Evolutionary conservation across 1,139 yeast species (phyloP), one percentile per base, ranked within the genome.

Genomic region (Lodderomyces margitis): DNA sequence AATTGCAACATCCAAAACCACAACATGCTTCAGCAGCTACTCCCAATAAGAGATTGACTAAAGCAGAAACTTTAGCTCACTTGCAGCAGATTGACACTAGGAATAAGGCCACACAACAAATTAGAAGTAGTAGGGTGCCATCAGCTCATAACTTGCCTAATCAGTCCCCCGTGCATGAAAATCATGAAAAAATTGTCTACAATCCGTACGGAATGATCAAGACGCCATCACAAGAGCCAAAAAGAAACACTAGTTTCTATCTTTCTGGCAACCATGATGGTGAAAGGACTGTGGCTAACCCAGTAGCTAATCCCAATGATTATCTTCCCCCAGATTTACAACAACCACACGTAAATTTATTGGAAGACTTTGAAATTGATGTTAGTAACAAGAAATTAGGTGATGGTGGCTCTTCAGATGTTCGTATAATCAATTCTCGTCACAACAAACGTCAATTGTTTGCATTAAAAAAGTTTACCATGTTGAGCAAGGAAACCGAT

Each of bases 321-420:
- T 73, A 64, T 50, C 61, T 85, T 34, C 91, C 92, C 0, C 66
- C 58, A 0, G 78, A 74, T 6, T 68, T 78, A 48, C 66, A 74
- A 43, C 78, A 81, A 55, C 66, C 66, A 4, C 75, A 75, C 50
- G 65, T 75, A 16, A 70, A 75, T 40, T 61, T 85, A 44, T 66
- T 75, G 33, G 87, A 82, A 41, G 80, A 75, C 44, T 85, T 78
- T 55, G 77, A 73, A 42, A 70, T 83, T 28, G 80, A 79, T 37
- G 57, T 61, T 30, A 62, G 65, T 38, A 73, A 70, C 23, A 69
- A 70, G 39, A 75, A 74, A 41, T 59, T 85, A 46, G 94, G 92
- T 8, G 75, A 75, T 43, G 94, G 94, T 38, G 91, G 91, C 2
- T 78, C 87, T 11, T 77, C 87, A 4, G 81, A 80, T 43, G 92